phyloP scores from a whole-genome alignment of 2,329 filamentous ascomycete species.

The Neofusicoccum laricinum region DNA sequence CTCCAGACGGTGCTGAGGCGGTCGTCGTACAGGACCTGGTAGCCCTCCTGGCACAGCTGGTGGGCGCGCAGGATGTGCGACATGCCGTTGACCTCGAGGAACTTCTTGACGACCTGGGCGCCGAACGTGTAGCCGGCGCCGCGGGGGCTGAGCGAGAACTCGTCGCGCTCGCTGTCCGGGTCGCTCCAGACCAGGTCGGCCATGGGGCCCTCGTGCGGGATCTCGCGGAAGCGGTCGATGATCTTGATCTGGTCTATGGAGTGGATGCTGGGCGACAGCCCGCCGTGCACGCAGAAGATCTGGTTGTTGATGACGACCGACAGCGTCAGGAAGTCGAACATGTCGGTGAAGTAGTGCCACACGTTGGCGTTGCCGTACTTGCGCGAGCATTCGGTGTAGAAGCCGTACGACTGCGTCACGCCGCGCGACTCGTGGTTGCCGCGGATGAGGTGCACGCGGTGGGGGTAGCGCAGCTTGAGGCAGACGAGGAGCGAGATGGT shows the following conservation, averaged over 20 bases:
- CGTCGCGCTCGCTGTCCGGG: conserved; percentile 93
- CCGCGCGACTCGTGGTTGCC: conserved; percentile 97
- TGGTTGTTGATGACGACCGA: conserved; percentile 98
- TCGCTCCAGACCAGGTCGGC: conserved; percentile 99
- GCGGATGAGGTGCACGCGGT: conserved; percentile 91
- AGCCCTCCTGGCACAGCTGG: conserved; percentile 96
- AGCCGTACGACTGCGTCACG: conserved; percentile 97
- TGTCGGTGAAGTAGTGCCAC: conserved; percentile 99
- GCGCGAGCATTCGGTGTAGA: conserved; percentile 95
- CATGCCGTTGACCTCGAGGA: conserved; percentile 96
- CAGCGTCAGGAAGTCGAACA: conserved; percentile 97
- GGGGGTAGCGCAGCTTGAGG: conserved; percentile 92
- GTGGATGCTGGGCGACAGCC: conserved; percentile 71
- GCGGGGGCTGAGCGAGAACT: conserved; percentile 89
- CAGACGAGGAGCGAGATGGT: conserved; percentile 97
- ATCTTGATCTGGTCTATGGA: conserved; percentile 99
- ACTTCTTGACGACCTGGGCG: conserved; percentile 96
- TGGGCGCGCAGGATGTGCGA: conserved; percentile 97
- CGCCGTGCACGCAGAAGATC: conserved; percentile 98
- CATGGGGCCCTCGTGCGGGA: conserved; percentile 98
- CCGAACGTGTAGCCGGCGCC: conserved; percentile 98
- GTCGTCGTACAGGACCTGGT: conserved; percentile 95
- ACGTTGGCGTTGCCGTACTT: conserved; percentile 99
- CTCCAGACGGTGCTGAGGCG: conserved; percentile 96
- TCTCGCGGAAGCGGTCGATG: conserved; percentile 97